Evolutionary conservation across 2,329 filamentous ascomycete genomes (phyloP), one percentile per base, ranked within the genome.

Genomic region (Trichoderma koningii): DNA sequence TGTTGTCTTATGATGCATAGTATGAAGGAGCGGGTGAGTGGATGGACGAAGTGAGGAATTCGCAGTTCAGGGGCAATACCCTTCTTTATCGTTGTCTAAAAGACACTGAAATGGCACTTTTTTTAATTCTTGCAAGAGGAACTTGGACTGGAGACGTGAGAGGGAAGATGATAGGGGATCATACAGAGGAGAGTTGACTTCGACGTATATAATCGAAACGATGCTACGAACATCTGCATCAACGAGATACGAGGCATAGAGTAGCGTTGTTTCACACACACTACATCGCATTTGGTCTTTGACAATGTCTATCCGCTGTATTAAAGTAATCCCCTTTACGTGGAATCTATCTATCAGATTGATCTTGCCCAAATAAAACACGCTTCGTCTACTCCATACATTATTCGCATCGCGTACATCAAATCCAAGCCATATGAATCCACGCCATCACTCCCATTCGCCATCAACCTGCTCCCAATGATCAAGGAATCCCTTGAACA

Each of bases 401-500:
- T 12, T 34, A 34, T 30, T 51, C 12, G 34, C 34, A 38, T 38
- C 34, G 15, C 42, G 26, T 21, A 30, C 17, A 61, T 52, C 57
- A 17, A 38, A 7, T 21, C 6, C 21, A 23, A 21, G 21, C 30
- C 30, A 7, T 10, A 34, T 34, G 7, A 14, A 38, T 14, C 4
- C 12, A 38, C 34, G 34, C 34, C 34, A 30, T 53, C 66, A 69
- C 51, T 80, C 81, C 83, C 95, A 97, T 79, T 96, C 91, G 53
- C 78, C 83, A 77, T 97, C 93, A 48, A 97, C 89, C 72, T 85
- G 83, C 81, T 97, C 92, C 81, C 89, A 98, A 68, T 89, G 81
- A 71, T 96, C 92, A 70, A 96, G 85, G 76, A 97, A 97, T 1
- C 89, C 93, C 81, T 92, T 90, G 80, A 97, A 97, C 69, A 93